Conservation (phyloP, 176 grass and related monocot genomes). For the Echinochloa phyllopogon region DNA sequence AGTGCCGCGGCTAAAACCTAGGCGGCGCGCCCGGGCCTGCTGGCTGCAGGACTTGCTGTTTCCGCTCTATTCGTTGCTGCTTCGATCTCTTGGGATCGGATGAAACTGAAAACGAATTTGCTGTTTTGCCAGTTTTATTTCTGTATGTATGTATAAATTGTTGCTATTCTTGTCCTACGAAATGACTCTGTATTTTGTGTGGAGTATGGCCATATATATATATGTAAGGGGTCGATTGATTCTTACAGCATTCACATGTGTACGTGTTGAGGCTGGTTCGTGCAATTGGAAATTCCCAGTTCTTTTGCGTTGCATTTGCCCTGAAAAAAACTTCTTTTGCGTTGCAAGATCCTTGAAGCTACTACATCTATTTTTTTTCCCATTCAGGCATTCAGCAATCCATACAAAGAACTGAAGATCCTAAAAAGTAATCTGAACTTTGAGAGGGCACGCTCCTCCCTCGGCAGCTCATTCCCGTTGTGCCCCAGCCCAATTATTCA, state of each 20-base stretch:
- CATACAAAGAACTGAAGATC: neutral
- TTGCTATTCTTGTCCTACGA: neutral
- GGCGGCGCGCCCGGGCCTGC: neutral
- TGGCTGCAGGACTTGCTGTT: neutral
- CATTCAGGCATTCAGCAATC: neutral
- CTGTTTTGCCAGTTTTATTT: neutral
- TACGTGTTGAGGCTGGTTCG: too few relatives aligned
- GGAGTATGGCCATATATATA: neutral
- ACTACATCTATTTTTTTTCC: neutral
- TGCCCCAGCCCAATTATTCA: neutral
- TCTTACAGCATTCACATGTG: neutral
- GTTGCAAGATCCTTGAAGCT: neutral
- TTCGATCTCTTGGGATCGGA: neutral
- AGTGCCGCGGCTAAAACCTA: constrained; percentile 52
- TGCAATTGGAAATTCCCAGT: too few relatives aligned
- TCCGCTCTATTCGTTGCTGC: neutral
- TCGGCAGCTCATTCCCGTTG: neutral
- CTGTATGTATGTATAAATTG: constrained; percentile 13
- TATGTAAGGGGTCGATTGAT: constrained; percentile 2
- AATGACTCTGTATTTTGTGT: neutral
- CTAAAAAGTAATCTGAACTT: neutral
- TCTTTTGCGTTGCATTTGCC: neutral
- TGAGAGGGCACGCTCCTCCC: too few relatives aligned
- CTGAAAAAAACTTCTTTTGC: too few relatives aligned
- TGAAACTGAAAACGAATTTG: neutral